Evolutionary conservation across 768 basidiomycete species (phyloP), one percentile per base, ranked within the genome.

Genomic region (Boletellus ananiceps): DNA sequence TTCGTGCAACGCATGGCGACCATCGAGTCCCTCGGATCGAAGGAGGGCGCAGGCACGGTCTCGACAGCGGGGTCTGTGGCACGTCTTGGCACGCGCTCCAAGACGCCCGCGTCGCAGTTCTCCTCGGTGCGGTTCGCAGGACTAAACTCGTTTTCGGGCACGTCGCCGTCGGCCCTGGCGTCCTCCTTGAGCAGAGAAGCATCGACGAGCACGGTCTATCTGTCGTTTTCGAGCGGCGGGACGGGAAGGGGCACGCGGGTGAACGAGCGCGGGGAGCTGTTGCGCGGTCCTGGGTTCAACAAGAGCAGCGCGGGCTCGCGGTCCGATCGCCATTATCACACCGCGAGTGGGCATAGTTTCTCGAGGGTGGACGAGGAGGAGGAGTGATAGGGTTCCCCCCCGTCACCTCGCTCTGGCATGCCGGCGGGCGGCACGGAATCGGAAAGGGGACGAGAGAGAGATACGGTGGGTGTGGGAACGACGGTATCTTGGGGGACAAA

Each of bases 1-100:
- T 78, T 73, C 57, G 75, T 89, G 38, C 74, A 77, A 44, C 83
- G 88, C 34, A 88, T 90, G 87, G 82, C 86, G 16, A 89, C 88
- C 25, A 89, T 89, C 52, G 86, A 88, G 63, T 82, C 80, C 37
- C 74, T 88, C 64, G 86, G 85, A 35, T 85, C 83, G 15, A 75
- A 78, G 44, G 87, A 90, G 58, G 64, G 52, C 32, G 52, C 51
- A 12, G 39, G 56, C 34, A 57, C 57, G 35, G 71, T 42, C 65
- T 66, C 57, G 21, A 70, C 32, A 66, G 62, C 34, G 69, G 57
- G 63, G 54, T 64, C 61, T 18, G 63, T 55, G 56, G 44, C 69
- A 49, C 54, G 25, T 49, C 46, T 40, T 46, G 44, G 64, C 49
- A 37, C 66, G 68, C 49, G 66, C 62, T 63, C 56, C 48, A 47